phyloP scores from a whole-genome alignment of 73 alveolate genomes.

The Stentor roeselii region DNA sequence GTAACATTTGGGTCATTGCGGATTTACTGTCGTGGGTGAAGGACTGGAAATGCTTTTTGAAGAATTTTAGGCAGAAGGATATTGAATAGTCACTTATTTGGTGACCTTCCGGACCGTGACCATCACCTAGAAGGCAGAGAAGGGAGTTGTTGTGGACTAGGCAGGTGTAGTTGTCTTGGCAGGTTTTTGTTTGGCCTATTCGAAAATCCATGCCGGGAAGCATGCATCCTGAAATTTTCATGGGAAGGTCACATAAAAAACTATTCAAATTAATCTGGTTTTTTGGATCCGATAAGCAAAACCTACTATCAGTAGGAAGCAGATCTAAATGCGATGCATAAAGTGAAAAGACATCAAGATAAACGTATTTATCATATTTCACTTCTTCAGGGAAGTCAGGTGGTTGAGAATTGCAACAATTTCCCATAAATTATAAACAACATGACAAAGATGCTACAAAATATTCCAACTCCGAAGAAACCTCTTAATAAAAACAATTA shows the following conservation, averaged over 20 bases:
- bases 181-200: neutral
- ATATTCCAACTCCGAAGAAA: no score
- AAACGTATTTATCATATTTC: neutral
- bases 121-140: slow-evolving; percentile 6
- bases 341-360: neutral
- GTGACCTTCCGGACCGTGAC: slow-evolving; percentile 24
- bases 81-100: neutral
- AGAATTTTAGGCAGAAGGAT: neutral
- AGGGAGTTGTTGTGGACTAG: neutral
- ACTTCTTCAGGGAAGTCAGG: neutral
- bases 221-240: slow-evolving; percentile 28
- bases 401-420: neutral
- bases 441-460: no score
- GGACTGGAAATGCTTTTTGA: neutral
- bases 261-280: neutral
- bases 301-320: neutral
- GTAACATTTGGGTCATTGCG: neutral
- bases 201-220: slow-evolving; percentile 28
- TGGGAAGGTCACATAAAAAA: neutral
- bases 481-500: no score
- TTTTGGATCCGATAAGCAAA: neutral
- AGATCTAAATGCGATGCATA: neutral
- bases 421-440: no score
- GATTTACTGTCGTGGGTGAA: neutral
- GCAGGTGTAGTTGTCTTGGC: slow-evolving; percentile 25